phyloP scores from a whole-genome alignment of 148 eudicot species.

The Rhododendron simsii region DNA sequence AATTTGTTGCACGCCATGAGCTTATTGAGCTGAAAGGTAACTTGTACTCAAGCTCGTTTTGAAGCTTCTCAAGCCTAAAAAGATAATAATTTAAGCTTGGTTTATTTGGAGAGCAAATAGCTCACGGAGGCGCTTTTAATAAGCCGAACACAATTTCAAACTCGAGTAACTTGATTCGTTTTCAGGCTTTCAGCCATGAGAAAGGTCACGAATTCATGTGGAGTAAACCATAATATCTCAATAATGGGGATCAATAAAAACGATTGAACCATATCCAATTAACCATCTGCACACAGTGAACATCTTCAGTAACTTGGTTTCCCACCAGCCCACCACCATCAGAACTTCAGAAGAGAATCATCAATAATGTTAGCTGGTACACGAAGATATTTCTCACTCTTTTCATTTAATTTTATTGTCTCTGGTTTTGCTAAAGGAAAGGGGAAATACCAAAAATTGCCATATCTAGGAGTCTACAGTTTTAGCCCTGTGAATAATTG shows the following conservation, averaged over 20 bases:
- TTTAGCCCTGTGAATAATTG: background rate
- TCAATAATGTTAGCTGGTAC: background rate
- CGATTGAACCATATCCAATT: background rate
- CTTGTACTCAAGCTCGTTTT: background rate
- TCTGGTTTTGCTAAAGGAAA: background rate
- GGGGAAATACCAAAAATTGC: background rate
- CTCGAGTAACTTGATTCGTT: background rate
- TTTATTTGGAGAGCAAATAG: background rate
- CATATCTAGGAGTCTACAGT: background rate
- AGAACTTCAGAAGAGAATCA: background rate
- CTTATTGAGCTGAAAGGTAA: background rate
- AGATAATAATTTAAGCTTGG: background rate
- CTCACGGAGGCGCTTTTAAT: background rate
- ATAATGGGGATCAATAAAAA: background rate
- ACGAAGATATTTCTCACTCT: background rate
- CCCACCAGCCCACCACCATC: background rate
- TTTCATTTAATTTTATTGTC: background rate
- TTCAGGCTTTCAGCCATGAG: background rate
- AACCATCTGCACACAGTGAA: background rate
- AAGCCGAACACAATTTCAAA: background rate
- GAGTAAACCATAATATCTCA: background rate
- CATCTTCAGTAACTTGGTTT: background rate
- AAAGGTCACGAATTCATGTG: background rate
- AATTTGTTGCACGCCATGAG: background rate
- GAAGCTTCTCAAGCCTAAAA: background rate